Evolutionary conservation across 2,329 filamentous ascomycete genomes (phyloP), one percentile per base, ranked within the genome.

Genomic region (Xylariales sp.): DNA sequence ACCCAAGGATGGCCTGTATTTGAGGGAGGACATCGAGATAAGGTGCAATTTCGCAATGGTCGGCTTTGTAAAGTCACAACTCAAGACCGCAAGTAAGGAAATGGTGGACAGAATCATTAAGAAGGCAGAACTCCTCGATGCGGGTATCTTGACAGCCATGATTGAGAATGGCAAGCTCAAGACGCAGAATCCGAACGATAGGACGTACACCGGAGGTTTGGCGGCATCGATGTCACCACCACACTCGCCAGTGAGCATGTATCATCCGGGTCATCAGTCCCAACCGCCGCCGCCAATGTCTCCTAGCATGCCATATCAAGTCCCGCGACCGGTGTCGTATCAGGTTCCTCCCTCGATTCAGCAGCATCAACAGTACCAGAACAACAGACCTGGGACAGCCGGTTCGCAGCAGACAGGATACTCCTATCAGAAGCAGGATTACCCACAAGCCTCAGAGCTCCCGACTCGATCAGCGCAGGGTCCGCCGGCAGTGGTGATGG

Each of bases 21-120:
- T 86, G 44, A 73, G 80, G 43, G 81, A 85, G 52, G 82, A 86
- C 48, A 82, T 86, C 29, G 81, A 86, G 57, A 81, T 86, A 61
- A 75, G 74, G 52, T 83, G 80, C 68, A 86, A 84, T 55, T 65
- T 86, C 40, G 73, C 80, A 45, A 71, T 84, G 61, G 70, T 81
- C 44, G 56, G 69, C 35, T 84, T 84, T 44, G 81, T 86, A 50
- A 84, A 82, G 66, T 70, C 75, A 44, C 78, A 85, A 57, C 72
- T 76, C 53, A 83, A 82, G 62, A 71, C 78, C 7, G 78, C 82
- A 6, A 80, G 78, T 51, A 81, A 80, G 48, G 72, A 82, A 46
- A 82, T 86, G 76, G 75, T 86, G 1, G 68, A 75, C 40, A 73
- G 82, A 36, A 75, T 87, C 56, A 78, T 85, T 54, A 83, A 84